Evolutionary conservation across 2,329 filamentous ascomycete species (phyloP).

Genomic region (Stagonosporopsis chrysanthemi): DNA sequence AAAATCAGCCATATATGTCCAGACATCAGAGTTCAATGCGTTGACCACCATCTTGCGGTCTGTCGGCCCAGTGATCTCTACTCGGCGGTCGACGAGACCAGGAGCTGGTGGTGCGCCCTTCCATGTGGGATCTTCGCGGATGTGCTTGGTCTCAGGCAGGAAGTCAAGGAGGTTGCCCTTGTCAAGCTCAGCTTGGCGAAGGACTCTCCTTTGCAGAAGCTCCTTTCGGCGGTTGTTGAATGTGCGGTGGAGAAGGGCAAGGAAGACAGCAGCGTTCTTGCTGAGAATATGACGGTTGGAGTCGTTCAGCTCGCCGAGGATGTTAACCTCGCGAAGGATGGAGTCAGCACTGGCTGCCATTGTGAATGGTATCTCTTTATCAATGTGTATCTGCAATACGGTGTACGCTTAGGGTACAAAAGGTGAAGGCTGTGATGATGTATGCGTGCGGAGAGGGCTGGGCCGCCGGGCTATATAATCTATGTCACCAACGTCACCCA

Average conservation of each 20-base stretch:
- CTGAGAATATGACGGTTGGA: slow-evolving; percentile 89
- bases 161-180: slow-evolving; percentile 90
- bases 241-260: slow-evolving; percentile 91
- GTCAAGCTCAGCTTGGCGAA: slow-evolving; percentile 92
- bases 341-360: slow-evolving; percentile 65
- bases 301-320: slow-evolving; percentile 81
- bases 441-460: slow-evolving; percentile 37
- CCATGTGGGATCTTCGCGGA: slow-evolving; percentile 94
- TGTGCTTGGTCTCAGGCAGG: slow-evolving; percentile 92
- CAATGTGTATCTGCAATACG: slow-evolving; percentile 14
- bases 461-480: slow-evolving; percentile 36
- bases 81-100: slow-evolving; percentile 88
- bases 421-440: slow-evolving; percentile 35
- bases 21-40: slow-evolving; percentile 92
- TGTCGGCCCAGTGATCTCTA: slow-evolving; percentile 96
- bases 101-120: slow-evolving; percentile 90
- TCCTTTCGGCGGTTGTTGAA: slow-evolving; percentile 91
- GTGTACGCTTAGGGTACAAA: slow-evolving; percentile 14
- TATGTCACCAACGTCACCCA: slow-evolving; percentile 46
- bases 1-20: slow-evolving; percentile 99
- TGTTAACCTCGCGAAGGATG: slow-evolving; percentile 85
- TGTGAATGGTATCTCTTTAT: slow-evolving; percentile 20
- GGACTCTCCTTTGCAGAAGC: slow-evolving; percentile 83
- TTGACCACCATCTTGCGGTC: slow-evolving; percentile 99
- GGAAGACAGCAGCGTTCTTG: slow-evolving; percentile 87